phyloP scores from a whole-genome alignment of 192 early-diverging fungal genomes.

The Rhizophagus clarus region DNA sequence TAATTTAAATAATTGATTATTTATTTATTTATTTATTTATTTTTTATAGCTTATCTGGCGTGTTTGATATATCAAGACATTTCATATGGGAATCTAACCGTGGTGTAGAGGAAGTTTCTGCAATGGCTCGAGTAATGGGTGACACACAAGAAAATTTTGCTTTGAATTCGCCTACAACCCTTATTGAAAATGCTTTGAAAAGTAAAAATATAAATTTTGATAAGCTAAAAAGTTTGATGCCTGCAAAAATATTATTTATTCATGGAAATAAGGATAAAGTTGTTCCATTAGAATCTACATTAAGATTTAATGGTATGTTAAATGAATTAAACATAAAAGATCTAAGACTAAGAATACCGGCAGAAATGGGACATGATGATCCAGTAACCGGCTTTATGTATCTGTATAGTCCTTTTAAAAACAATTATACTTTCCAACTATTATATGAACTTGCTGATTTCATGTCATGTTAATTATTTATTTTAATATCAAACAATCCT shows the following conservation, averaged over 20 bases:
- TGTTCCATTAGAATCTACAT: conserved; percentile 37
- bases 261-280: conserved; percentile 42
- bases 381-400: conserved; percentile 37
- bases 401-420: conserved; percentile 16
- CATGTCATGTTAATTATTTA: background rate
- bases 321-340: conserved; percentile 37
- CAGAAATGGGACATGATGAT: conserved; percentile 40
- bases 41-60: conserved; percentile 35
- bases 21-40: too few species aligned
- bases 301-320: conserved; percentile 37
- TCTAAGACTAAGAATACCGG: conserved; percentile 31
- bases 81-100: conserved; percentile 51
- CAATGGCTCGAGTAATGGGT: conserved; percentile 60
- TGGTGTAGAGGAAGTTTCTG: conserved; percentile 58
- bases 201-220: background rate
- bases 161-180: conserved; percentile 36
- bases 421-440: conserved; percentile 10
- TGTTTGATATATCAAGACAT: conserved; percentile 53
- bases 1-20: too few species aligned
- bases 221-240: conserved; percentile 36
- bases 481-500: too few species aligned
- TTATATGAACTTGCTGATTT: conserved; percentile 6
- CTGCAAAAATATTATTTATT: conserved; percentile 41
- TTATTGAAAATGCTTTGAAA: conserved; percentile 36
- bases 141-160: conserved; percentile 4